phyloP scores from a whole-genome alignment of 2,329 filamentous ascomycete genomes.

The Trichoderma asperellum region DNA sequence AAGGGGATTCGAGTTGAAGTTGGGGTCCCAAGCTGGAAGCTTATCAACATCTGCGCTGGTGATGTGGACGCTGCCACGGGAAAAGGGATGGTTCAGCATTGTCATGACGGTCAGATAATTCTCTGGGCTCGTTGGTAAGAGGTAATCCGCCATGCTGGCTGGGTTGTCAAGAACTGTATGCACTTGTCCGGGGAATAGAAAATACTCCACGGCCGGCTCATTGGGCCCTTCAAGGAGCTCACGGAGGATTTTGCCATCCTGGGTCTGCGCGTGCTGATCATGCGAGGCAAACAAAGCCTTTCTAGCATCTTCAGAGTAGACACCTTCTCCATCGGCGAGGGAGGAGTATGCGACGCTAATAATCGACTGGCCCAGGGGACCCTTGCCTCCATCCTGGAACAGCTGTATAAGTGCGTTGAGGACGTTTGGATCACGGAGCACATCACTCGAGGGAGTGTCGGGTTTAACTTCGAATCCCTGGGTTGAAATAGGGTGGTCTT shows the following conservation, averaged over 20 bases:
- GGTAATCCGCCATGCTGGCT: conserved; percentile 30
- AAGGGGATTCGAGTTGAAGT: conserved; percentile 50
- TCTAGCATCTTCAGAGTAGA: conserved; percentile 9
- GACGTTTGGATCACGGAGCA: conserved; percentile 39
- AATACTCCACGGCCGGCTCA: conserved; percentile 42
- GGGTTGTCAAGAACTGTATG: conserved; percentile 35
- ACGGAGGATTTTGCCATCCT: conserved; percentile 14
- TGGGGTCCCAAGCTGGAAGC: conserved; percentile 42
- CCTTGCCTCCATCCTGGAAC: conserved; percentile 41
- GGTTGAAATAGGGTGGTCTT: conserved; percentile 42
- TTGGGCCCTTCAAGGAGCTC: conserved; percentile 35
- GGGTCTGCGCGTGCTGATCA: conserved; percentile 8
- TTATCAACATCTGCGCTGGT: conserved; percentile 46
- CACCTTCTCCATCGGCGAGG: conserved; percentile 8
- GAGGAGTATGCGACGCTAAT: conserved; percentile 26
- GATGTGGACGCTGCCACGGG: conserved; percentile 63
- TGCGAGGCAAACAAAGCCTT: conserved; percentile 13
- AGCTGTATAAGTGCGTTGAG: conserved; percentile 39
- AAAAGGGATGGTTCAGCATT: conserved; percentile 63
- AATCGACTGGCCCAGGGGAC: conserved; percentile 35
- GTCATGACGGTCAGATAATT: conserved; percentile 60
- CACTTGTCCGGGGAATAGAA: conserved; percentile 41
- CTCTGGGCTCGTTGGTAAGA: conserved; percentile 32
- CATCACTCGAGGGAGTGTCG: conserved; percentile 36
- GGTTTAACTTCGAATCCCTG: conserved; percentile 44